A percentile compares a stretch with the other conserved stretches of the same genome.
Conservation (phyloP, 2,329 filamentous ascomycete genomes). For the Dothiorella sarmentorum region DNA sequence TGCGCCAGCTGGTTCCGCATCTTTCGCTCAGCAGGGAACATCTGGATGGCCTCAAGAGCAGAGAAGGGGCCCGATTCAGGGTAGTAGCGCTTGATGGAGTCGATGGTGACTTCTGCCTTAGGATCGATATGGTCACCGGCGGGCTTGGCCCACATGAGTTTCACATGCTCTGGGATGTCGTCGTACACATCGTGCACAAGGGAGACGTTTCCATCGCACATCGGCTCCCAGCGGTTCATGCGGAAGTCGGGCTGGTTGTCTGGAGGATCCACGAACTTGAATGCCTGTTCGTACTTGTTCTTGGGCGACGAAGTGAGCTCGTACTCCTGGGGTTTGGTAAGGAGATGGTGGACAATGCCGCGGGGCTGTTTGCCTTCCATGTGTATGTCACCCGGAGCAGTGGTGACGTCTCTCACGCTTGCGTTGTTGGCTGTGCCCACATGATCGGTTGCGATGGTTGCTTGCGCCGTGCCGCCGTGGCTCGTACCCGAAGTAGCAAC, state of each 20-base stretch:
- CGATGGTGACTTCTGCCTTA: background rate
- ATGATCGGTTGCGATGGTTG: too few relatives aligned
- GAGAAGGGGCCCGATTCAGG: background rate
- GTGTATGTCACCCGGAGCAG: too few relatives aligned
- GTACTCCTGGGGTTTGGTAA: too few relatives aligned
- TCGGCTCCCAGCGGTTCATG: background rate
- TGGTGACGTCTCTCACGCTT: too few relatives aligned
- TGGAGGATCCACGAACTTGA: background rate
- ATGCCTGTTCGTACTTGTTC: background rate
- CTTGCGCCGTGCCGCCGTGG: too few relatives aligned
- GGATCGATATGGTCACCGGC: background rate
- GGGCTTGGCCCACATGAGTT: background rate
- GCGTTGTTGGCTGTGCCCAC: too few relatives aligned
- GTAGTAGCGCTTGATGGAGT: background rate
- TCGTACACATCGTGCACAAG: background rate
- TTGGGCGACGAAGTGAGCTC: background rate
- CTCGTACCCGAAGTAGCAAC: too few relatives aligned
- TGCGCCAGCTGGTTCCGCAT: background rate
- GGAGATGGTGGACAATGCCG: too few relatives aligned
- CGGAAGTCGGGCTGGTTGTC: background rate
- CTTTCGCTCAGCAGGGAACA: background rate
- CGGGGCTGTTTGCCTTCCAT: too few relatives aligned
- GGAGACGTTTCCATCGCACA: background rate
- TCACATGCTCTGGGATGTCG: background rate
- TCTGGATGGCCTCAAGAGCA: background rate